Evolutionary conservation across 2,329 filamentous ascomycete species (phyloP).

Genomic region (Arthrobotrys pseudoclavata): DNA sequence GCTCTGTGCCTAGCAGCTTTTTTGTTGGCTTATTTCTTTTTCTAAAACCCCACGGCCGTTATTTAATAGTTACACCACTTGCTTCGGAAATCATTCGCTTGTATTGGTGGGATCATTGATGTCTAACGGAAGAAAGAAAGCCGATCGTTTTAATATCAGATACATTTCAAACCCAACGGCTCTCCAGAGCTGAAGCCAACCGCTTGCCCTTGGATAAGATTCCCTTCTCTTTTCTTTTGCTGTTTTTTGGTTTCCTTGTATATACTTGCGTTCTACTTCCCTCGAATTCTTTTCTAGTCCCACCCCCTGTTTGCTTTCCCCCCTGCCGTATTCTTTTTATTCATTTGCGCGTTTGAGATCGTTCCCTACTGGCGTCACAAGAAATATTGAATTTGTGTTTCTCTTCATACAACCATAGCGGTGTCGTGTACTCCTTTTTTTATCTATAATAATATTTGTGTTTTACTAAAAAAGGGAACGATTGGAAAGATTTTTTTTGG

Average conservation of each 20-base stretch:
- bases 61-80: conserved; percentile 32
- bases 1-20: conserved; percentile 89
- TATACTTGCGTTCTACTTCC: conserved; percentile 38
- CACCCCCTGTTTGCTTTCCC: background rate
- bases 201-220: conserved; percentile 8
- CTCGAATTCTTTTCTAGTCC: background rate
- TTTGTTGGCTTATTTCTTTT: conserved; percentile 94
- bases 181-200: conserved; percentile 1
- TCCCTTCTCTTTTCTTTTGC: conserved; percentile 18
- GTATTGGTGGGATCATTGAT: conserved; percentile 6
- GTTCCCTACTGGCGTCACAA: conserved; percentile 29
- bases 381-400: conserved; percentile 21
- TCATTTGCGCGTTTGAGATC: conserved; percentile 9
- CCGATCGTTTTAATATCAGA: conserved; percentile 17
- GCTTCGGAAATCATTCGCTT: conserved; percentile 17
- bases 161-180: conserved; percentile 6
- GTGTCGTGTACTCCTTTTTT: conserved; percentile 41
- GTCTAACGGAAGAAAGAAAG: conserved; percentile 1
- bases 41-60: conserved; percentile 71
- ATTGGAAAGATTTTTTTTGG: background rate
- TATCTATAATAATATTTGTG: conserved; percentile 18
- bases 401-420: conserved; percentile 50
- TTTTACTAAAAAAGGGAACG: background rate
- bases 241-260: conserved; percentile 41
- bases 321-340: conserved; percentile 8